Percentiles rank a stretch among this genome's conserved stretches.
Evolutionary conservation across 1,284 basidiomycete species (phyloP).

Genomic region (Sphagnurus paluster): DNA sequence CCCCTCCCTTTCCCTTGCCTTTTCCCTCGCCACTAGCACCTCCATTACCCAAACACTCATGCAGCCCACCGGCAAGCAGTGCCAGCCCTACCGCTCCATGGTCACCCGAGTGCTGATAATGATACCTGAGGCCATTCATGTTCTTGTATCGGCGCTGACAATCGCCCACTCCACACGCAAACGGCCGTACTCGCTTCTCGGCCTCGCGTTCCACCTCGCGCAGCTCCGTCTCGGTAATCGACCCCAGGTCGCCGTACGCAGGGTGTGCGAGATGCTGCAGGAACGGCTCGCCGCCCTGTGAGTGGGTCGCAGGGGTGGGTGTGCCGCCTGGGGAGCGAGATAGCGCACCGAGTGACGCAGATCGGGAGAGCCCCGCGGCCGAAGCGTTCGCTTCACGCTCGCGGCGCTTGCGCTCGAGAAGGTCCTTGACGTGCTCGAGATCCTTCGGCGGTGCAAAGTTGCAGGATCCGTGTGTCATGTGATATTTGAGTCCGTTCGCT

Average conservation of each 20-base stretch:
- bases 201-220: slow-evolving; percentile 80
- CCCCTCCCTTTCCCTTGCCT: too few species aligned
- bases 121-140: slow-evolving; percentile 95
- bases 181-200: slow-evolving; percentile 78
- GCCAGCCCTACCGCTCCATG: slow-evolving; percentile 88
- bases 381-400: slow-evolving; percentile 32
- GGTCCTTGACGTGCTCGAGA: slow-evolving; percentile 66
- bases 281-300: slow-evolving; percentile 11
- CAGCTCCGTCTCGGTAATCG: slow-evolving; percentile 67
- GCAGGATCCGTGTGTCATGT: slow-evolving; percentile 92
- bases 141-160: slow-evolving; percentile 97
- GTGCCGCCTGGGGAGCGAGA: slow-evolving; percentile 4
- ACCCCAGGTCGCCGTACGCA: slow-evolving; percentile 29
- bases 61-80: slow-evolving; percentile 82
- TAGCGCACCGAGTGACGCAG: slow-evolving; percentile 15
- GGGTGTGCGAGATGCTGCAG: slow-evolving; percentile 11
- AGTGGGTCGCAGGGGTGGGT: background rate
- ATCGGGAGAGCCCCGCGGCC: slow-evolving; percentile 8
- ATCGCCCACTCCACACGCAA: slow-evolving; percentile 87
- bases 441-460: slow-evolving; percentile 88
- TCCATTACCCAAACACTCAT: slow-evolving; percentile 49
- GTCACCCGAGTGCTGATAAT: slow-evolving; percentile 96
- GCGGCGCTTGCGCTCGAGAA: slow-evolving; percentile 62
- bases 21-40: slow-evolving; percentile 8
- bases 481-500: slow-evolving; percentile 89